Percentiles rank a stretch among this genome's conserved stretches.
These are phyloP conservation scores for Bipolaris gigantea DNA, from an alignment of 2,329 filamentous ascomycete species.

Conservation along the genomic window DNA sequence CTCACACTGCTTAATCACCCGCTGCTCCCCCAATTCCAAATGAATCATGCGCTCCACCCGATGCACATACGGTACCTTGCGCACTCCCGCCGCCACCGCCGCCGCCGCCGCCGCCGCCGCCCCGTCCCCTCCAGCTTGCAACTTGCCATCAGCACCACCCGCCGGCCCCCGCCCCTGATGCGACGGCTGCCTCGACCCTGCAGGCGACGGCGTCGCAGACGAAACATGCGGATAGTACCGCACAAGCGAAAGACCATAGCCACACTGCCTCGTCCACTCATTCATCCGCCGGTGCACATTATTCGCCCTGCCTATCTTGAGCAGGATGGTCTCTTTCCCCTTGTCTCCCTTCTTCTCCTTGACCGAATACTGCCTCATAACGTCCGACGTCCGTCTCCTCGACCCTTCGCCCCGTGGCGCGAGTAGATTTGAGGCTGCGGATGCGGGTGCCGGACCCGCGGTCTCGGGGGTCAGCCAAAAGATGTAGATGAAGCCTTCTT, in stretches of 20 bases:
- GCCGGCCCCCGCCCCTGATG: not conserved
- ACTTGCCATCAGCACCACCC: not conserved
- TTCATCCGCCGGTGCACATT: conserved; percentile 92
- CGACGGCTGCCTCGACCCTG: conserved; percentile 5
- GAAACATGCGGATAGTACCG: conserved; percentile 84
- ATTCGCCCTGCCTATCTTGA: conserved; percentile 67
- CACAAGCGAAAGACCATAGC: conserved; percentile 82
- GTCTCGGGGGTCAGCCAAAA: conserved; percentile 84
- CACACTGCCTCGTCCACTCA: conserved; percentile 92
- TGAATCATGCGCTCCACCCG: conserved; percentile 90
- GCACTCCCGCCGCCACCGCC: conserved; percentile 33
- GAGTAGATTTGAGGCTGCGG: conserved; percentile 47
- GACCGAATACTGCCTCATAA: conserved; percentile 39
- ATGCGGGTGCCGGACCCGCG: conserved; percentile 58
- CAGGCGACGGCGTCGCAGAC: conserved; percentile 31
- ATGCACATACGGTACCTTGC: conserved; percentile 82
- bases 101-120: too few species aligned
- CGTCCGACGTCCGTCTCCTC: conserved; percentile 36
- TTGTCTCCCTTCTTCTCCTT: conserved; percentile 24
- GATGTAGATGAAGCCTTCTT: conserved; percentile 93
- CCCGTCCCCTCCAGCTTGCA: too few species aligned
- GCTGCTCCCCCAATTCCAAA: conserved; percentile 71
- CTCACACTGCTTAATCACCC: conserved; percentile 66
- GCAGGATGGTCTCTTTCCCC: conserved; percentile 62
- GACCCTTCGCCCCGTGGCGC: conserved; percentile 46